These are phyloP conservation scores for Citrus glauca DNA, from an alignment of 345 rosid species.

Conservation along the genomic window DNA sequence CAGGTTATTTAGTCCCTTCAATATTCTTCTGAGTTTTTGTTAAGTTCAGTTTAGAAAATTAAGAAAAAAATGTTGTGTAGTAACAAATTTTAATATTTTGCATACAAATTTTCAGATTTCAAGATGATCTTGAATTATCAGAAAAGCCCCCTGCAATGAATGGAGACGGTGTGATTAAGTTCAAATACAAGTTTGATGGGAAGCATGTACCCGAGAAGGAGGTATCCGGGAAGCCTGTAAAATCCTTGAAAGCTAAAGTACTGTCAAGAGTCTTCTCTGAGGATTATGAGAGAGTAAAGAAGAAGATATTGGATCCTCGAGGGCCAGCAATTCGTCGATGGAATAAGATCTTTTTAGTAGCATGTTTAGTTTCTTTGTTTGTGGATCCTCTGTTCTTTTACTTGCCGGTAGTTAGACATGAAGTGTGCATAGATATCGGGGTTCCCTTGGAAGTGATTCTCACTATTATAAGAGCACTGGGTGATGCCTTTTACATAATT, in stretches of 20 bases:
- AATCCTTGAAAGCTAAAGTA: slow-evolving; percentile 62
- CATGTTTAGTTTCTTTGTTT: slow-evolving; percentile 70
- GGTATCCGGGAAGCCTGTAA: slow-evolving; percentile 23
- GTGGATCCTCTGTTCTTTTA: slow-evolving; percentile 82
- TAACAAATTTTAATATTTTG: not conserved
- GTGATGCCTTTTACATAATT: slow-evolving; percentile 66
- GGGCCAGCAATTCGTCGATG: slow-evolving; percentile 56
- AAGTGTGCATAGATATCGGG: slow-evolving; percentile 58
- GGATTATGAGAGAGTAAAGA: slow-evolving; percentile 59
- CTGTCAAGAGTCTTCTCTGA: slow-evolving; percentile 74
- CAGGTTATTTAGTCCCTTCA: slow-evolving; percentile 41
- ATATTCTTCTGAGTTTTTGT: not conserved
- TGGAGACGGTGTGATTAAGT: slow-evolving; percentile 38
- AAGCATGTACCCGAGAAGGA: slow-evolving; percentile 34
- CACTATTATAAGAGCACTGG: slow-evolving; percentile 57
- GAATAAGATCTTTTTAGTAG: slow-evolving; percentile 69
- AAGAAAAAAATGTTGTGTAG: too few relatives aligned
- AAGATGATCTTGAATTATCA: slow-evolving; percentile 48
- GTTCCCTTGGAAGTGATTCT: slow-evolving; percentile 55
- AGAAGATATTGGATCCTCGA: slow-evolving; percentile 72
- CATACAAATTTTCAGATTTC: slow-evolving; percentile 38
- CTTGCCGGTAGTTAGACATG: slow-evolving; percentile 48
- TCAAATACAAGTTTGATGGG: slow-evolving; percentile 46
- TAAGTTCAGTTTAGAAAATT: not conserved
- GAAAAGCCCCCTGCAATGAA: slow-evolving; percentile 29